Percentiles rank a stretch among this genome's conserved stretches.
phyloP scores from a whole-genome alignment of 2,329 filamentous ascomycete species.

The Colletotrichum sublineola region DNA sequence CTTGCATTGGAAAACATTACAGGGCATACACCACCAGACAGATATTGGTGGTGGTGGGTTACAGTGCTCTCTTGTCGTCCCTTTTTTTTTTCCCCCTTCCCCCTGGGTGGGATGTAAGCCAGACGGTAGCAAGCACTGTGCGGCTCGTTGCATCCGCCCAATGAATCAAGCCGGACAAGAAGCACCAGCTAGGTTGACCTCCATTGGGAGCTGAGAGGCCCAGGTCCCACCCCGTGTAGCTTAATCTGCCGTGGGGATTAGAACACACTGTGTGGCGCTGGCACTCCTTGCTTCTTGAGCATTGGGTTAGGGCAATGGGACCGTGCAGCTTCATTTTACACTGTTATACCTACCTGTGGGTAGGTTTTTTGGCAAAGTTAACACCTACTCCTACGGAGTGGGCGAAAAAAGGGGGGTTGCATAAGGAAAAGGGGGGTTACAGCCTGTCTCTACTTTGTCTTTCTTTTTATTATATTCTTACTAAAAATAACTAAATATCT shows the following conservation, averaged over 20 bases:
- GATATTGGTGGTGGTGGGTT: constrained; percentile 14
- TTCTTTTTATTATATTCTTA: too few species aligned
- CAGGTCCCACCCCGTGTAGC: constrained; percentile 22
- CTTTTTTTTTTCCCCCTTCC: too few species aligned
- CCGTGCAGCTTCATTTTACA: background rate
- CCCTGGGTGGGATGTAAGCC: background rate
- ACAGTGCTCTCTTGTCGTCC: background rate
- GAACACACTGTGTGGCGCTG: constrained; percentile 29
- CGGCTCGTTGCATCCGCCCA: constrained; percentile 30
- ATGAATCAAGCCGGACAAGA: constrained; percentile 27
- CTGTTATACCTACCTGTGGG: background rate
- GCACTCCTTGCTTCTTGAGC: background rate
- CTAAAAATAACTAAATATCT: too few species aligned
- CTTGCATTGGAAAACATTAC: constrained; percentile 19
- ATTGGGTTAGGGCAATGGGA: background rate
- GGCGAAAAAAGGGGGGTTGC: too few species aligned
- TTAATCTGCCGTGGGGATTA: constrained; percentile 30
- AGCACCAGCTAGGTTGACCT: constrained; percentile 26
- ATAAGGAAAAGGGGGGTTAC: too few species aligned
- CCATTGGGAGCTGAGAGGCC: constrained; percentile 1
- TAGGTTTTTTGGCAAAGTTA: too few species aligned
- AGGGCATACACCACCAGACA: constrained; percentile 14
- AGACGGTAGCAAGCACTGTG: constrained; percentile 31
- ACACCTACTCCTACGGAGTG: too few species aligned
- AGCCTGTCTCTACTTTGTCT: too few species aligned